Base-by-base conservation (phyloP, 176 grass and related monocot species). In the Thalia dealbata region DNA sequence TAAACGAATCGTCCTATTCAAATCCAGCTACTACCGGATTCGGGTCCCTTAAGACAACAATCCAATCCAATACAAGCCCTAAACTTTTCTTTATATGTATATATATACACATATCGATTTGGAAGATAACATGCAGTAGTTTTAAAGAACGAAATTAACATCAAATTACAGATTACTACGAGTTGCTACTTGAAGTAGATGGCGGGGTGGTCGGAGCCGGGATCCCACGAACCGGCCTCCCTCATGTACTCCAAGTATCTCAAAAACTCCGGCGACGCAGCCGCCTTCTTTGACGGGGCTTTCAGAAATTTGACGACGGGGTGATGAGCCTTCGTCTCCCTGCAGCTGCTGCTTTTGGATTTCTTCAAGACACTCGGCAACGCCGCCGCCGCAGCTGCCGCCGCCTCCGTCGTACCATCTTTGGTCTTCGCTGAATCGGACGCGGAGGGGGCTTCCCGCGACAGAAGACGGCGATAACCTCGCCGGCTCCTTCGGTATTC, bases 291-390 rank as follows among this genome's bases (percentile, higher is more conserved):
- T 7, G 72, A 64, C 16, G 65, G 66, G 0, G 66, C 58, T 7
- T 77, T 38, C 38, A 85, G 66, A 64, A 85, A 29, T 56, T 66
- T 85, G 19, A 72, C 28, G 12, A 72, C 67, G 3, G 83, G 83
- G 27, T 85, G 83, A 63, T 85, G 83, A 63, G 78, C 54, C 52
- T 65, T 70, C 9, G 51, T 35, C 0, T 52, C 66, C 51, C 58
- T 76, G 11, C 45, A 10, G 45, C 3, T 48, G 50, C 14, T 52
- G 7, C 62, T 80, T 21, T 66, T 80, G 14, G 77, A 64, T 73
- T 41, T 66, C 65, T 80, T 76, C 83, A 76, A 86, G 88, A 76
- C 92, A 81, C 84, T 92, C 93, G 10, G 71, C 81, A 72, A 86
- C 85, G 3, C 10, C 28, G 51, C 24, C 74, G 55, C 6, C 62